Conservation (phyloP, 495 filamentous ascomycete genomes). For the Penicillium macrosclerotiorum region DNA sequence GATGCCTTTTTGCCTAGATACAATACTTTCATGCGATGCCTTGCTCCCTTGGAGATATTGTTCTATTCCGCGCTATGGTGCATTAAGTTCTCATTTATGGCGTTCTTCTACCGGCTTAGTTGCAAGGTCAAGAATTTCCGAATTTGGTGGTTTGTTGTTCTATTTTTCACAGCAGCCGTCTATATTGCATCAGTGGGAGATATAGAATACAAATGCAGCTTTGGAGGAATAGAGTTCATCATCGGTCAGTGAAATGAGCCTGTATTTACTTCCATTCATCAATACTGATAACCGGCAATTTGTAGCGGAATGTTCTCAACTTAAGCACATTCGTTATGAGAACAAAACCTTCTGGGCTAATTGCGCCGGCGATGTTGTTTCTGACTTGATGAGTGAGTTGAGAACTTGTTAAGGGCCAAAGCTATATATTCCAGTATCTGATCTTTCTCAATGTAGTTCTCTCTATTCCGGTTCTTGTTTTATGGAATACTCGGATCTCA, state of each 20-base stretch:
- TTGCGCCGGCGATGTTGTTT: slow-evolving; percentile 15
- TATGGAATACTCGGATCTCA: slow-evolving; percentile 23
- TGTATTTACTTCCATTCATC: no score
- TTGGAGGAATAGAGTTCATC: slow-evolving; percentile 13
- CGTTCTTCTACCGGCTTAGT: slow-evolving; percentile 22
- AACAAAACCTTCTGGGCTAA: slow-evolving; percentile 20
- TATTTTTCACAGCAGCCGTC: slow-evolving; percentile 9
- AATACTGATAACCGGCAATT: neutral
- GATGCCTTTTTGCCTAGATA: slow-evolving; percentile 5
- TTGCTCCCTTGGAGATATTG: slow-evolving; percentile 15
- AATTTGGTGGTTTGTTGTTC: slow-evolving; percentile 20
- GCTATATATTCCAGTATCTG: neutral
- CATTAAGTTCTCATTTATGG: slow-evolving; percentile 27
- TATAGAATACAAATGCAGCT: slow-evolving; percentile 23
- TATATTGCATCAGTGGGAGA: slow-evolving; percentile 14
- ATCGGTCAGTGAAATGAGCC: neutral
- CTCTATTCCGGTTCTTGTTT: neutral
- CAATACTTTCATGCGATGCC: slow-evolving; percentile 11
- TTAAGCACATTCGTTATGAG: slow-evolving; percentile 14
- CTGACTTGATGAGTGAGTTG: slow-evolving; percentile 20
- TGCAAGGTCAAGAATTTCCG: slow-evolving; percentile 11
- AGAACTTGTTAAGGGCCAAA: neutral
- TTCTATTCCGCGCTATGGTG: slow-evolving; percentile 22
- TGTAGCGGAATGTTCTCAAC: slow-evolving; percentile 14
- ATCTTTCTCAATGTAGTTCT: neutral